Evolutionary conservation across 805 yeast genomes (phyloP), one percentile per base, ranked within the genome.

Genomic region (Yamadazyma endophytica): DNA sequence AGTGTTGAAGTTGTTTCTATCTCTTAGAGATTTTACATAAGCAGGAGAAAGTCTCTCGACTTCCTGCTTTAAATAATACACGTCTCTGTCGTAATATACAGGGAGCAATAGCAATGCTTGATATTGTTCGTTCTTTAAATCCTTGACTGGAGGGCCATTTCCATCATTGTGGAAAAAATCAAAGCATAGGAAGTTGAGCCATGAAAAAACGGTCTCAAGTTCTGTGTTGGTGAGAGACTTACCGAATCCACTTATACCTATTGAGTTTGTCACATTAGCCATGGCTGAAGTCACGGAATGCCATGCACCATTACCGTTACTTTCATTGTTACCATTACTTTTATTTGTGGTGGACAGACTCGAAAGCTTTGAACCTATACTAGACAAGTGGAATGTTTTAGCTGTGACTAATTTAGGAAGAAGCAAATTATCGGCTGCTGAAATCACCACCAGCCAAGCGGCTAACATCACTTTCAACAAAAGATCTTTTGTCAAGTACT

Each of bases 141-240:
- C 73, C 38, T 72, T 76, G 18, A 84, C 43, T 1, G 86, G 72
- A 0, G 92, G 92, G 0, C 95, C 95, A 20, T 79, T 80, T 0
- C 95, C 95, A 26, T 73, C 79, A 46, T 83, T 79, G 52, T 86
- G 77, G 58, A 87, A 86, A 50, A 85, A 86, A 36, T 79, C 89
- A 28, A 72, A 52, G 32, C 86, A 72, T n/a, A 82, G 54, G 5
- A 71, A 63, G 28, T 73, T 61, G 14, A 87, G 52, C 95, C 95
- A 86, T 1, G 73, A 64, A 39, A 79, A 78, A 0, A 84, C 73
- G 1, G 80, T 73, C 31, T 79, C 86, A 18, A 82, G 58, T 47
- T 87, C 95, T 14, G 57, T 61, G 17, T 61, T 58, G 0, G 81
- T 70, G 29, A 86, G 55, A 12, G 75, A 73, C 26, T 72, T 67